phyloP scores from a whole-genome alignment of 2,329 filamentous ascomycete genomes.

The Fusarium marasasianum region DNA sequence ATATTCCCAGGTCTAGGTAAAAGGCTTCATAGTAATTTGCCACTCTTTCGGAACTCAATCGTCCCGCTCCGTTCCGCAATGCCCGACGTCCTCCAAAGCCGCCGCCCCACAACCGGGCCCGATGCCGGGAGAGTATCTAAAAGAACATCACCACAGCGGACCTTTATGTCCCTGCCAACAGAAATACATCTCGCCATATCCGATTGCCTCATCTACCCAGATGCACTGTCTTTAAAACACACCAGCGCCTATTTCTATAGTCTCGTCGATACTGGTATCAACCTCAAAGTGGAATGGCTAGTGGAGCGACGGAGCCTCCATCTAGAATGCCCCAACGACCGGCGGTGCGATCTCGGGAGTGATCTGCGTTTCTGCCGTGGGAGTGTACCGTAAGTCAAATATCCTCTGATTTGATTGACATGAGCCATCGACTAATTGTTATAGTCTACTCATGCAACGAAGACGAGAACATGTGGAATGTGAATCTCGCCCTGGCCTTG shows the following conservation, averaged over 20 bases:
- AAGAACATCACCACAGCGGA: neutral
- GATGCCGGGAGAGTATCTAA: neutral
- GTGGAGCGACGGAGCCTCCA: slow-evolving; percentile 70
- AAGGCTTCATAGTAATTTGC: neutral
- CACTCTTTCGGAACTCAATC: neutral
- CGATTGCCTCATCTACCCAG: slow-evolving; percentile 71
- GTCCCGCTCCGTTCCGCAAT: slow-evolving; percentile 23
- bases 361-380: slow-evolving; percentile 69
- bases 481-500: slow-evolving; percentile 64
- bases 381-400: slow-evolving; percentile 62
- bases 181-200: slow-evolving; percentile 74
- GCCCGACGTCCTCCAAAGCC: slow-evolving; percentile 32
- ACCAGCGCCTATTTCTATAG: slow-evolving; percentile 69
- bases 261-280: slow-evolving; percentile 71
- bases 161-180: slow-evolving; percentile 64
- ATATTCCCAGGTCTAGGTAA: neutral
- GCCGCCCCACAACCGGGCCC: slow-evolving; percentile 37
- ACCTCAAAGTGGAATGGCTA: slow-evolving; percentile 75
- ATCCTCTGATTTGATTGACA: neutral
- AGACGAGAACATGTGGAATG: slow-evolving; percentile 70
- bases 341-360: slow-evolving; percentile 65
- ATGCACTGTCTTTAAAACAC: slow-evolving; percentile 76
- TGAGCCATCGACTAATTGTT: neutral
- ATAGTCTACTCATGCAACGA: slow-evolving; percentile 66
- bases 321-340: slow-evolving; percentile 71